These are phyloP conservation scores for Myxozyma udenii DNA, from an alignment of 805 yeast genomes.

Conservation along the genomic window DNA sequence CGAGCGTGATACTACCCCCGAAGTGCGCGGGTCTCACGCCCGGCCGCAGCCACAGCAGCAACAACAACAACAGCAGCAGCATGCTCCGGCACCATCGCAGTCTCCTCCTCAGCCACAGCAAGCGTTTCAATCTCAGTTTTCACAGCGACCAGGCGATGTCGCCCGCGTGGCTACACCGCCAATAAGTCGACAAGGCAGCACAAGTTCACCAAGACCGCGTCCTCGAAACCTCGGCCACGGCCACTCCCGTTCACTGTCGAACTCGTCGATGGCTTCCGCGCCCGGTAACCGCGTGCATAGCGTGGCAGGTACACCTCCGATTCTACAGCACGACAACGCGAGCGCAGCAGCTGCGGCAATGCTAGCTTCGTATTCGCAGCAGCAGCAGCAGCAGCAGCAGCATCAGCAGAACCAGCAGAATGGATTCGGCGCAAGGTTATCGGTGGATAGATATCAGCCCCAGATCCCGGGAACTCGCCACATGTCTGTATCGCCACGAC, in stretches of 20 bases:
- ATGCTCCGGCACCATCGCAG: neutral
- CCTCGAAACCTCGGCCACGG: no score
- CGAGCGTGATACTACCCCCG: neutral
- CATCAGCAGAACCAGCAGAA: neutral
- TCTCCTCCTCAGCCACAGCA: neutral
- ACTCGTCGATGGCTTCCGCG: neutral
- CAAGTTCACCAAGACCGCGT: neutral
- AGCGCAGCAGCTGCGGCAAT: neutral
- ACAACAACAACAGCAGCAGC: slow-evolving; percentile 13
- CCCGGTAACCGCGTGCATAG: neutral
- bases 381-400: slow-evolving; percentile 4
- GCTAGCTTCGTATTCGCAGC: neutral
- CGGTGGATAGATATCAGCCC: neutral
- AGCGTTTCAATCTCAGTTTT: no score
- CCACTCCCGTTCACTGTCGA: neutral
- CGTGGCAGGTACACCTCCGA: neutral
- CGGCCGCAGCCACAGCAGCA: slow-evolving; percentile 24
- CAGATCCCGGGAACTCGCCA: neutral
- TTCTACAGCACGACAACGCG: neutral
- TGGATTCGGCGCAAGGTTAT: no score
- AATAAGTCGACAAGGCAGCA: neutral
- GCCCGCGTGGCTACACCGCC: neutral
- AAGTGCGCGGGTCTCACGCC: no score
- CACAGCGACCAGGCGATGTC: neutral
- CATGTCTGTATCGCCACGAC: neutral